Evolutionary conservation across 768 basidiomycete species (phyloP).

Genomic region (Vararia minispora): DNA sequence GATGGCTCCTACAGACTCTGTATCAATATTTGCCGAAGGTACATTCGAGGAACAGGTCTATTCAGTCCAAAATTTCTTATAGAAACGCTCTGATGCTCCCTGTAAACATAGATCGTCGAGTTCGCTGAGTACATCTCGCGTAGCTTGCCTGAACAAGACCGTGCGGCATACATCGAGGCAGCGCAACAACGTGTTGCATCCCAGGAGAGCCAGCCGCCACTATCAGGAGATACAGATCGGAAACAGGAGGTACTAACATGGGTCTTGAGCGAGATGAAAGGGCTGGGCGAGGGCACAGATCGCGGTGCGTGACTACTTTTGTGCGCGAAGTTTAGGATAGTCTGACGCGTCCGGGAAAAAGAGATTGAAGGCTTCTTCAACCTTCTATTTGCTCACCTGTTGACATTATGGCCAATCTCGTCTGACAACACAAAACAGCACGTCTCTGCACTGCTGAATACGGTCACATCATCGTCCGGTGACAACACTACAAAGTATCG

Average conservation of each 20-base stretch:
- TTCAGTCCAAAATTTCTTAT: background rate
- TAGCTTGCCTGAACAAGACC: constrained; percentile 57
- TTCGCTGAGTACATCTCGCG: constrained; percentile 65
- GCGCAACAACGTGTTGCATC: constrained; percentile 51
- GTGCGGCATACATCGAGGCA: constrained; percentile 46
- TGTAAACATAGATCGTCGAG: constrained; percentile 50
- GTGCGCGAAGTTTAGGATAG: constrained; percentile 1
- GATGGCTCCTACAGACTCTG: constrained; percentile 67
- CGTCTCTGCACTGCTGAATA: constrained; percentile 36
- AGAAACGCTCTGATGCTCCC: background rate
- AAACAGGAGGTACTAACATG: constrained; percentile 46
- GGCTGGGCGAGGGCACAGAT: constrained; percentile 67
- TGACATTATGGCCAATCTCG: constrained; percentile 44
- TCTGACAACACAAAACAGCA: constrained; percentile 45
- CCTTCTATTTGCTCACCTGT: constrained; percentile 63
- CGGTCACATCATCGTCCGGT: constrained; percentile 45
- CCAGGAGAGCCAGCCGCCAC: constrained; percentile 37
- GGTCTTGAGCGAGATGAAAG: constrained; percentile 50
- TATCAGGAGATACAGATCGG: constrained; percentile 42
- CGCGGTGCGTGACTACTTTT: constrained; percentile 38
- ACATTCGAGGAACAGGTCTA: constrained; percentile 79
- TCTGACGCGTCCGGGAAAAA: too few species aligned
- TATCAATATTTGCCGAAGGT: constrained; percentile 80
- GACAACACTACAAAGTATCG: constrained; percentile 59
- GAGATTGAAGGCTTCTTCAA: constrained; percentile 88